Base-by-base conservation (phyloP, 306 rosid genomes). In the Cucurbita ficifolia region DNA sequence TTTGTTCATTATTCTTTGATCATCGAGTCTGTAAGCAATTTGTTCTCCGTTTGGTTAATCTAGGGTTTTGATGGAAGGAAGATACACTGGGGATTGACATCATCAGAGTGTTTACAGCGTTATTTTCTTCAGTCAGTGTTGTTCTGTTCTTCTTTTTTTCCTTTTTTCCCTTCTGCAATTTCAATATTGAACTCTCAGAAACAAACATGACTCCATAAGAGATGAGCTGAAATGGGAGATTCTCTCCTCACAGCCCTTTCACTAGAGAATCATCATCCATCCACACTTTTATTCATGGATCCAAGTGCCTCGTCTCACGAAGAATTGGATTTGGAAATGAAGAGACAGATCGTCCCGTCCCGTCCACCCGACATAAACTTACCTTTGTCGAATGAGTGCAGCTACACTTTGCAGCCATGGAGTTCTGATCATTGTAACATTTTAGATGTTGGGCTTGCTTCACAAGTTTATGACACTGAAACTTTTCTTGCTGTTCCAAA, bases 31-130 rank as follows among this genome's bases (percentile, higher is more conserved):
- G 56, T 50, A 29, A 70, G 74, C 50, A 33, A 70, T 70, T 73
- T 80, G 79, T 84, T 64, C 43, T 78, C 53, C 84, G 88, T 77
- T 88, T 87, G 88, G 77, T 84, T 79, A 88, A 88, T 82, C 77
- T 86, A 92, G 98, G 96, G 88, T 78, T 87, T 90, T 92, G 96
- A 92, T 88, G 96, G 96, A 92, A 85, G 98, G 98, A 82, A 90
- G 96, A 90, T 92, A 92, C 76, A 92, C 91, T 84, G 96, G 96
- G 75, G 98, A 92, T 87, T 89, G 95, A 90, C 83, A 74, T 78
- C 85, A 73, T 82, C 84, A 76, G 83, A 88, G 84, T 88, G 84
- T 82, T 83, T 79, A 75, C 82, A 80, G 83, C 86, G 84, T 84
- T 87, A 68, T 81, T 92, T 81, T 84, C 83, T 89, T 86, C 87